phyloP scores from a whole-genome alignment of 345 rosid genomes.

The Syzygium oleosum region DNA sequence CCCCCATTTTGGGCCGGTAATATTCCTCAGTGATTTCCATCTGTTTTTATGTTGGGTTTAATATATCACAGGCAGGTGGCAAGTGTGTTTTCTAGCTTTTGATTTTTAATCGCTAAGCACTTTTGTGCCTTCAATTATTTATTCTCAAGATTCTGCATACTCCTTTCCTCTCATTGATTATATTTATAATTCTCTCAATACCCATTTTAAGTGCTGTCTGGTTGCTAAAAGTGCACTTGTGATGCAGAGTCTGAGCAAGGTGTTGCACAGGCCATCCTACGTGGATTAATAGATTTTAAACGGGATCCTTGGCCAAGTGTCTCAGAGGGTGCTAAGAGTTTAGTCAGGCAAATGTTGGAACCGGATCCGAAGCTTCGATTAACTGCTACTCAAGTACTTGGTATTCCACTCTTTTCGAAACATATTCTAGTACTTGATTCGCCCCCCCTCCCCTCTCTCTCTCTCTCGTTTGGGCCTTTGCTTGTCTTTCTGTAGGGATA shows the following conservation, averaged over 20 bases:
- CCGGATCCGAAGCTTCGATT: constrained; percentile 93
- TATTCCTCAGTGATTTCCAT: background rate
- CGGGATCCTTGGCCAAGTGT: constrained; percentile 99
- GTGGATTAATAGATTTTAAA: constrained; percentile 92
- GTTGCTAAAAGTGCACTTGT: background rate
- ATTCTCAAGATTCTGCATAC: background rate
- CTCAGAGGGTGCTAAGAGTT: constrained; percentile 84
- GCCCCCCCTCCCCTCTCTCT: too few species aligned
- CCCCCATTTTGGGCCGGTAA: constrained; percentile 99
- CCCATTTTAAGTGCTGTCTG: background rate
- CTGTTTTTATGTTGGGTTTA: background rate
- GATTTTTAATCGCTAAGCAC: background rate
- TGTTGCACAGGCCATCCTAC: constrained; percentile 99
- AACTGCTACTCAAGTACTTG: constrained; percentile 95
- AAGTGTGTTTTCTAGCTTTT: background rate
- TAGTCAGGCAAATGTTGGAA: constrained; percentile 95
- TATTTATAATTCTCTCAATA: background rate
- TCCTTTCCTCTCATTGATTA: background rate
- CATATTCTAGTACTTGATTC: background rate
- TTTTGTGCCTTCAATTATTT: background rate
- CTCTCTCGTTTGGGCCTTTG: background rate
- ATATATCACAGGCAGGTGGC: background rate
- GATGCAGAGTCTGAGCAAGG: constrained; percentile 97
- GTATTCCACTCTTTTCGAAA: constrained; percentile 24
- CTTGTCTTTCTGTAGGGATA: background rate